A percentile compares a stretch with the other conserved stretches of the same genome.
These are phyloP conservation scores for Rutstroemia sydowiana DNA, from an alignment of 2,329 filamentous ascomycete species.

Conservation along the genomic window DNA sequence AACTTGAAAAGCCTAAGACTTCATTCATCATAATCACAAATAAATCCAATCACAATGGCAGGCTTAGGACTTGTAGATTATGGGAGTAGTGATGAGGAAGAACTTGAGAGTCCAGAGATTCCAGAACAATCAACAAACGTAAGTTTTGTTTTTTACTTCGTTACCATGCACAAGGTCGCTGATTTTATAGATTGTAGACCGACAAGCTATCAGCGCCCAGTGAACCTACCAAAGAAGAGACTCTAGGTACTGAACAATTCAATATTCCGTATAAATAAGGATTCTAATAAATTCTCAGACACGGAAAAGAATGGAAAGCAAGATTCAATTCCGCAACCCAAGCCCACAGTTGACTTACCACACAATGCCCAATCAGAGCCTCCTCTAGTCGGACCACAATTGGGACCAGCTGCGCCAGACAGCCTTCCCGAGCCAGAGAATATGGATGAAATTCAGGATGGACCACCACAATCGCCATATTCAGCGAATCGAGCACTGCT, in stretches of 20 bases:
- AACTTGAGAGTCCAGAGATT: conserved; percentile 17
- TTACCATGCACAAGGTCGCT: conserved; percentile 12
- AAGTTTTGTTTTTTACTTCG: conserved; percentile 7
- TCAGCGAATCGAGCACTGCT: conserved; percentile 55
- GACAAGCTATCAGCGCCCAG: conserved; percentile 12
- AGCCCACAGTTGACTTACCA: not conserved
- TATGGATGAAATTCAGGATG: conserved; percentile 24
- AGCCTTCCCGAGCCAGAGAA: conserved; percentile 1
- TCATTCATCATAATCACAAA: not conserved
- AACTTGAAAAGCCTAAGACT: too few species aligned
- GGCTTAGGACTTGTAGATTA: conserved; percentile 33
- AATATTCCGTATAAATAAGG: not conserved
- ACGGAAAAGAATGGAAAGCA: conserved; percentile 11
- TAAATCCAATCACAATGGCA: conserved; percentile 22
- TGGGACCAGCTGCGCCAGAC: conserved; percentile 23
- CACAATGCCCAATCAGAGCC: conserved; percentile 12
- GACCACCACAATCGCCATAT: conserved; percentile 52
- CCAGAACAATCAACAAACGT: conserved; percentile 17
- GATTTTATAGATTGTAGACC: conserved; percentile 19
- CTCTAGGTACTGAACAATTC: conserved; percentile 15
- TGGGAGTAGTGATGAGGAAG: conserved; percentile 34
- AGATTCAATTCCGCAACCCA: not conserved
- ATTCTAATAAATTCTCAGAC: conserved; percentile 16
- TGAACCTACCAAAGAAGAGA: conserved; percentile 15
- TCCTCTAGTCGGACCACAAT: conserved; percentile 23